These are phyloP conservation scores for Metarhizium brunneum DNA, from an alignment of 2,329 filamentous ascomycete genomes.

Conservation along the genomic window DNA sequence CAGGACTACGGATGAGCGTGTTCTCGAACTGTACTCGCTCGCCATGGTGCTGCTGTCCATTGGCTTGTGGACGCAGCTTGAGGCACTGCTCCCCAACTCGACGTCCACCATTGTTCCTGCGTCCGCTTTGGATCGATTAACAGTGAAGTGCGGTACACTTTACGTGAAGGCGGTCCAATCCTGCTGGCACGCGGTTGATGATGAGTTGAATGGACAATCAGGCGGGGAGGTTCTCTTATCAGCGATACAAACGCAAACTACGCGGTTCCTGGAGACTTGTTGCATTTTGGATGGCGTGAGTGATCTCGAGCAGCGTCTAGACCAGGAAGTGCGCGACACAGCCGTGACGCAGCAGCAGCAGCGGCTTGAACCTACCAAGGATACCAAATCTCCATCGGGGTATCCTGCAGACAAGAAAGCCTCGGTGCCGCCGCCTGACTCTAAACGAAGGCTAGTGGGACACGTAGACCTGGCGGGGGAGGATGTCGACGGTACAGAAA, in stretches of 20 bases:
- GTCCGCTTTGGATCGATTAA: conserved; percentile 52
- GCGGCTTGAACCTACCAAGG: background rate
- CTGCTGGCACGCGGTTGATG: conserved; percentile 63
- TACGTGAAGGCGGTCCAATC: conserved; percentile 68
- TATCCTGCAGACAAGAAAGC: conserved; percentile 4
- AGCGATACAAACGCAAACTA: conserved; percentile 43
- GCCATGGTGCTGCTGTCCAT: conserved; percentile 66
- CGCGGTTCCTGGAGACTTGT: conserved; percentile 52
- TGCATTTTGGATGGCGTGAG: conserved; percentile 49
- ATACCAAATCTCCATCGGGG: conserved; percentile 1
- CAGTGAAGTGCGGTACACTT: conserved; percentile 60
- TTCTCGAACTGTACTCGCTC: conserved; percentile 62
- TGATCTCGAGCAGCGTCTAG: conserved; percentile 43
- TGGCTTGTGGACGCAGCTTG: conserved; percentile 64
- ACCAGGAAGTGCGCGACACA: conserved; percentile 32
- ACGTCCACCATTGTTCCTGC: conserved; percentile 46
- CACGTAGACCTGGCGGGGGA: background rate
- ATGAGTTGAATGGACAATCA: conserved; percentile 38
- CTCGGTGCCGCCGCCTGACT: background rate
- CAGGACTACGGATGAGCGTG: conserved; percentile 44
- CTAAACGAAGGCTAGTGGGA: background rate
- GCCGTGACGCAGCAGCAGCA: background rate
- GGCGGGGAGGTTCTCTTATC: conserved; percentile 42
- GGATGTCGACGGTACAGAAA: conserved; percentile 11
- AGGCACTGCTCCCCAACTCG: conserved; percentile 35